A percentile compares a stretch with the other conserved stretches of the same genome.
Evolutionary conservation across 305 asterid species (phyloP).

Genomic region (Fraxinus latifolia): DNA sequence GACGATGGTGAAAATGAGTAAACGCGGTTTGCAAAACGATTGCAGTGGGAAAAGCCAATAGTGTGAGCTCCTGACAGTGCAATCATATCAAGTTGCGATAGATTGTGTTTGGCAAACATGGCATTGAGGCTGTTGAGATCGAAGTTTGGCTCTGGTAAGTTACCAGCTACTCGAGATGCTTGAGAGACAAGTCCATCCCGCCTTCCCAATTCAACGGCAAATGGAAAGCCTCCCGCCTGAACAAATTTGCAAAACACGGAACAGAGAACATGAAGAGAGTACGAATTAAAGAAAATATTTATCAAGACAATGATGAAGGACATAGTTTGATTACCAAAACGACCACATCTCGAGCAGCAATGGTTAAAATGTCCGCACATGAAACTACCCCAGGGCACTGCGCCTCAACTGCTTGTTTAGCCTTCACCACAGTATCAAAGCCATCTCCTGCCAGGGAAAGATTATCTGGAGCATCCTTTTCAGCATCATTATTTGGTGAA

Average conservation of each 20-base stretch:
- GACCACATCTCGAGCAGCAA: conserved; percentile 78
- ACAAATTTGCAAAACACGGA: background rate
- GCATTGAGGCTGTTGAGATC: conserved; percentile 38
- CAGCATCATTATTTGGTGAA: conserved; percentile 66
- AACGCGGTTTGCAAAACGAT: conserved; percentile 53
- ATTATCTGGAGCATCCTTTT: conserved; percentile 58
- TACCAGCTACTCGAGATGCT: conserved; percentile 53
- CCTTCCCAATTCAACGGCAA: conserved; percentile 61
- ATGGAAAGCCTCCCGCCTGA: conserved; percentile 65
- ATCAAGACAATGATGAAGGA: background rate
- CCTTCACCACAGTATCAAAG: conserved; percentile 67
- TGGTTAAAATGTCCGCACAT: conserved; percentile 64
- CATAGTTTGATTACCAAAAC: conserved; percentile 40
- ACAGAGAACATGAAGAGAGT: background rate
- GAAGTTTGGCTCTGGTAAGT: conserved; percentile 54
- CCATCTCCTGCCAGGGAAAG: conserved; percentile 83
- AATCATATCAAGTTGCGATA: conserved; percentile 52
- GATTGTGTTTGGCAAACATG: conserved; percentile 43
- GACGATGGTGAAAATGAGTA: conserved; percentile 49
- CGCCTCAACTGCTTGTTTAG: conserved; percentile 73
- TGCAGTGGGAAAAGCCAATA: conserved; percentile 67
- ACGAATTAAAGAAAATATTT: background rate
- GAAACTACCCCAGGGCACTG: conserved; percentile 63
- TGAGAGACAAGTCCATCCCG: conserved; percentile 54
- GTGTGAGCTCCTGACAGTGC: conserved; percentile 70